Conservation (phyloP, 805 yeast genomes). For the Kluyveromyces dobzhanskii region DNA sequence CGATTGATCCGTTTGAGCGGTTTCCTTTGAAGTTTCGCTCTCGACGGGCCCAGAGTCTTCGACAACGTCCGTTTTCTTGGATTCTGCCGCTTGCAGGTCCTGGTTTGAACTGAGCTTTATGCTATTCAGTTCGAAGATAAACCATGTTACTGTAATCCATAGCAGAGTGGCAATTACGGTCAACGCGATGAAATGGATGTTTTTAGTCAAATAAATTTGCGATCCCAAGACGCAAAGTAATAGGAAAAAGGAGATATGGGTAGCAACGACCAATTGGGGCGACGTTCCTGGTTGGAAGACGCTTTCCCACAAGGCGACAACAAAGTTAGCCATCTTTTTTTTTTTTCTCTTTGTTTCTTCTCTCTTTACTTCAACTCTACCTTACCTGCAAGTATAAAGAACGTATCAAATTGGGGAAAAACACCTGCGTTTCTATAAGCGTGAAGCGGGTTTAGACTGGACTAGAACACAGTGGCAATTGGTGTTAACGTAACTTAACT, state of each 20-base stretch:
- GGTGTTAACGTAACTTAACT: background rate
- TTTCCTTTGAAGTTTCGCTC: background rate
- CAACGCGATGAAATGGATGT: constrained; percentile 56
- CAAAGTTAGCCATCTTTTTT: constrained; percentile 16
- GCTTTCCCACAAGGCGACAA: constrained; percentile 73
- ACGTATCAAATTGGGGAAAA: too few species aligned
- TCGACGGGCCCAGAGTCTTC: background rate
- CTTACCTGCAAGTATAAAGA: too few species aligned
- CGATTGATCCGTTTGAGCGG: background rate
- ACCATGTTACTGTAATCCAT: constrained; percentile 86
- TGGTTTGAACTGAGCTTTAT: constrained; percentile 27
- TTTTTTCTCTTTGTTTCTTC: too few species aligned
- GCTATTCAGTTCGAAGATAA: constrained; percentile 56
- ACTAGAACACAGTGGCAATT: background rate
- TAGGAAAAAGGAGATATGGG: constrained; percentile 76
- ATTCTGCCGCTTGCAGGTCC: constrained; percentile 23
- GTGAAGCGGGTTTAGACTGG: too few species aligned
- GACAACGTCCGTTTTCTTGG: constrained; percentile 9
- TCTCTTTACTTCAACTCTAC: too few species aligned
- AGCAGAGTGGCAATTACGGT: constrained; percentile 50
- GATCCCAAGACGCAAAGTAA: constrained; percentile 42
- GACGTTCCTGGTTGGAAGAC: constrained; percentile 89
- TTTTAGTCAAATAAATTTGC: constrained; percentile 51
- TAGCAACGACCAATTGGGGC: constrained; percentile 82
- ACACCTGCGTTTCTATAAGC: too few species aligned